phyloP scores from a whole-genome alignment of 768 basidiomycete species.

The Gymnopilus dilepis region DNA sequence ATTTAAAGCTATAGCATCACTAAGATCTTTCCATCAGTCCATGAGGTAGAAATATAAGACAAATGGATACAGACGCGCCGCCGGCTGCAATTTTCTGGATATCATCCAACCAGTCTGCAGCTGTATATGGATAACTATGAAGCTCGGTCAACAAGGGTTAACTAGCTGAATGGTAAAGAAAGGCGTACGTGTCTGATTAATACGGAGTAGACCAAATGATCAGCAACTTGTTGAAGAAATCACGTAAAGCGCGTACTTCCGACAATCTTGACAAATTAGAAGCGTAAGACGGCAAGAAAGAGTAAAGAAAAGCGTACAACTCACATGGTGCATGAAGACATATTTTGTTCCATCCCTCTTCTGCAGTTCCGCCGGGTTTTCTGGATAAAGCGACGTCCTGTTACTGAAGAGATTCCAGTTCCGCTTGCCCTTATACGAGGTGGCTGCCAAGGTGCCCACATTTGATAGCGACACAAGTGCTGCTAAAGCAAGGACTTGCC shows the following conservation, averaged over 20 bases:
- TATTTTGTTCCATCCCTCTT: slow-evolving; percentile 52
- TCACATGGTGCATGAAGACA: slow-evolving; percentile 57
- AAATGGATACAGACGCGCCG: slow-evolving; percentile 44
- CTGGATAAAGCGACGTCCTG: slow-evolving; percentile 16
- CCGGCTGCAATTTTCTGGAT: slow-evolving; percentile 45
- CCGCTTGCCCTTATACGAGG: slow-evolving; percentile 18
- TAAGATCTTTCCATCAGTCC: too few species aligned
- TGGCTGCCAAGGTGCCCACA: not conserved
- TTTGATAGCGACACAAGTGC: slow-evolving; percentile 10
- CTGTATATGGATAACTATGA: slow-evolving; percentile 45
- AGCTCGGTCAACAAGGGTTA: not conserved
- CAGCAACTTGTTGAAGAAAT: not conserved
- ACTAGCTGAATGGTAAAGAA: not conserved
- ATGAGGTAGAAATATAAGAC: too few species aligned
- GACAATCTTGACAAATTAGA: slow-evolving; percentile 10
- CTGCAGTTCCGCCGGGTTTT: slow-evolving; percentile 34
- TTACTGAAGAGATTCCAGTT: slow-evolving; percentile 21
- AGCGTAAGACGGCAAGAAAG: not conserved
- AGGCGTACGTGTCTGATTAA: slow-evolving; percentile 47
- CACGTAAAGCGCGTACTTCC: slow-evolving; percentile 11
- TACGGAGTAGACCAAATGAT: not conserved
- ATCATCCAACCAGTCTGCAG: slow-evolving; percentile 47
- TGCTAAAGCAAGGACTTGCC: slow-evolving; percentile 5
- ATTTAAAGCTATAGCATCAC: slow-evolving; percentile 69
- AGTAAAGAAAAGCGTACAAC: slow-evolving; percentile 18